Conservation (phyloP, 495 filamentous ascomycete species). For the Xylaria nigripes region DNA sequence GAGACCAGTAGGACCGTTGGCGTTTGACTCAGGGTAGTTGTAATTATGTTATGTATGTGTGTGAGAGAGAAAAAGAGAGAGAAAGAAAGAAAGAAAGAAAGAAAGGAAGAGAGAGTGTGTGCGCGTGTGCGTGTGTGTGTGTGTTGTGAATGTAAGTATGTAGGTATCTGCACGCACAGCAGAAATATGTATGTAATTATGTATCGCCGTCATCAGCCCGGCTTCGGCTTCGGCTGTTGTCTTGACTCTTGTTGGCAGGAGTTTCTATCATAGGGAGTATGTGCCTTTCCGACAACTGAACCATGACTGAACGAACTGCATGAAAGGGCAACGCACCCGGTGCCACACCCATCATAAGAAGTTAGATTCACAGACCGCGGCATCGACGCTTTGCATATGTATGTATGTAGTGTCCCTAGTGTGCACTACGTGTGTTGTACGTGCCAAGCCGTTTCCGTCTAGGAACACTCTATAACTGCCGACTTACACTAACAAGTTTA, state of each 20-base stretch:
- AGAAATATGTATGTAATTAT: background rate
- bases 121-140: background rate
- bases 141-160: background rate
- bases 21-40: background rate
- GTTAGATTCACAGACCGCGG: slow-evolving; percentile 5
- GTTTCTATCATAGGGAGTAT: background rate
- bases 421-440: slow-evolving; percentile 5
- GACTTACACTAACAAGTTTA: background rate
- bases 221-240: background rate
- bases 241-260: background rate
- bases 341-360: background rate
- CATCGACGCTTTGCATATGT: slow-evolving; percentile 13
- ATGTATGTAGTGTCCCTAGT: background rate
- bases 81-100: too few relatives aligned
- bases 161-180: background rate
- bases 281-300: slow-evolving; percentile 4
- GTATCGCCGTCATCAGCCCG: background rate
- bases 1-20: background rate
- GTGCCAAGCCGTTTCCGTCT: background rate
- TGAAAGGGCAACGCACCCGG: slow-evolving; percentile 5
- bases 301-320: slow-evolving; percentile 7
- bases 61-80: background rate
- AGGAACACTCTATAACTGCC: background rate
- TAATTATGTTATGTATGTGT: background rate
- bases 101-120: too few relatives aligned